Conservation (phyloP, 352 stramenopile species). For the Phytophthora citrophthora region DNA sequence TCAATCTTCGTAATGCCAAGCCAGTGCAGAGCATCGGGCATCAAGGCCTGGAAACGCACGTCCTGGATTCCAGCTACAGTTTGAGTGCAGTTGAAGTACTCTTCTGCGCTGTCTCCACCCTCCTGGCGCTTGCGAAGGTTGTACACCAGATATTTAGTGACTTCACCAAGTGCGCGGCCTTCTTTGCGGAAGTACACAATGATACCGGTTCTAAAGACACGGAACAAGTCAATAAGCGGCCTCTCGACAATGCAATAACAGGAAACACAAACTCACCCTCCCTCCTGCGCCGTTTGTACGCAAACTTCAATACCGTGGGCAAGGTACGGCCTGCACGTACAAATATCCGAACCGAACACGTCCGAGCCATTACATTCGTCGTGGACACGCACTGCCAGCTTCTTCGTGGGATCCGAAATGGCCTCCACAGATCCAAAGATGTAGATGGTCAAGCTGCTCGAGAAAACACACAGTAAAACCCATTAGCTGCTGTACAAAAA, state of each 20-base stretch:
- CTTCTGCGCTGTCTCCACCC: slow-evolving; percentile 95
- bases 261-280: slow-evolving; percentile 73
- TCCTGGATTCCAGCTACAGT: slow-evolving; percentile 98
- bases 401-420: slow-evolving; percentile 97
- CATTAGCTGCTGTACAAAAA: slow-evolving; percentile 6
- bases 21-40: slow-evolving; percentile 99
- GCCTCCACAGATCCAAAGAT: slow-evolving; percentile 98
- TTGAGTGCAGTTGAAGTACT: slow-evolving; percentile 99
- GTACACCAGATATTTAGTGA: slow-evolving; percentile 99
- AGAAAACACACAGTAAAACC: neutral
- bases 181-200: slow-evolving; percentile 99
- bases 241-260: neutral
- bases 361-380: slow-evolving; percentile 99
- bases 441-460: slow-evolving; percentile 93
- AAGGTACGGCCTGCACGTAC: slow-evolving; percentile 99
- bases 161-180: slow-evolving; percentile 96
- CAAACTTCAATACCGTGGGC: slow-evolving; percentile 99
- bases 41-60: slow-evolving; percentile 98
- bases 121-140: slow-evolving; percentile 99
- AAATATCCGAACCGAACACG: slow-evolving; percentile 99
- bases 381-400: slow-evolving; percentile 97
- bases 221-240: slow-evolving; percentile 7
- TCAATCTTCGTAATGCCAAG: slow-evolving; percentile 95
- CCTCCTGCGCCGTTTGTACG: slow-evolving; percentile 97
- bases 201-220: slow-evolving; percentile 83